Evolutionary conservation across 495 filamentous ascomycete species (phyloP).

Genomic region (Hyaloscypha bicolor): DNA sequence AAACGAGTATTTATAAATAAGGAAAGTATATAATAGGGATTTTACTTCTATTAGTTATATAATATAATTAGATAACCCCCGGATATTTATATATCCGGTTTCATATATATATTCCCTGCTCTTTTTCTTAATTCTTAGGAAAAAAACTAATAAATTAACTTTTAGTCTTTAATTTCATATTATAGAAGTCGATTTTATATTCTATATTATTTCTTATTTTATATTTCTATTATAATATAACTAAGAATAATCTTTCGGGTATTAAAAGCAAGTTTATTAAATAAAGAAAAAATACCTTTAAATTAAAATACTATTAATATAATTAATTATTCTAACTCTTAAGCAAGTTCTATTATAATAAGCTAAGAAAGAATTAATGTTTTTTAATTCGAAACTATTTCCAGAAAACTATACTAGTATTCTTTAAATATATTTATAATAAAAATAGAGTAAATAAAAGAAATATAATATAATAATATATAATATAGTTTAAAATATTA

Average conservation of each 20-base stretch:
- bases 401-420: constrained; percentile 35
- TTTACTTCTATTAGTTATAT: no score
- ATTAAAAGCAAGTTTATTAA: constrained; percentile 17
- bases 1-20: no score
- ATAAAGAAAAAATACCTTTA: constrained; percentile 19
- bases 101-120: no score
- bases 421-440: constrained; percentile 33
- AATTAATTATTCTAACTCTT: constrained; percentile 11
- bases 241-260: constrained; percentile 13
- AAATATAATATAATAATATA: constrained; percentile 30
- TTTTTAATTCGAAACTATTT: constrained; percentile 27
- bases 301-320: constrained; percentile 3
- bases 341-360: constrained; percentile 16
- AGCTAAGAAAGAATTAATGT: neutral
- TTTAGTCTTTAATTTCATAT: no score
- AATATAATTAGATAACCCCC: no score
- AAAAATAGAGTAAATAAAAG: constrained; percentile 28
- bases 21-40: no score
- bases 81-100: no score
- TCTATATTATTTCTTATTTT: no score
- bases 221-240: no score
- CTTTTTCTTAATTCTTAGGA: no score
- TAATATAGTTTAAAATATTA: constrained; percentile 35
- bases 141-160: no score
- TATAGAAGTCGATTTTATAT: no score